These are phyloP conservation scores for Aspergillus latus DNA, from an alignment of 2,329 filamentous ascomycete species.

Conservation along the genomic window DNA sequence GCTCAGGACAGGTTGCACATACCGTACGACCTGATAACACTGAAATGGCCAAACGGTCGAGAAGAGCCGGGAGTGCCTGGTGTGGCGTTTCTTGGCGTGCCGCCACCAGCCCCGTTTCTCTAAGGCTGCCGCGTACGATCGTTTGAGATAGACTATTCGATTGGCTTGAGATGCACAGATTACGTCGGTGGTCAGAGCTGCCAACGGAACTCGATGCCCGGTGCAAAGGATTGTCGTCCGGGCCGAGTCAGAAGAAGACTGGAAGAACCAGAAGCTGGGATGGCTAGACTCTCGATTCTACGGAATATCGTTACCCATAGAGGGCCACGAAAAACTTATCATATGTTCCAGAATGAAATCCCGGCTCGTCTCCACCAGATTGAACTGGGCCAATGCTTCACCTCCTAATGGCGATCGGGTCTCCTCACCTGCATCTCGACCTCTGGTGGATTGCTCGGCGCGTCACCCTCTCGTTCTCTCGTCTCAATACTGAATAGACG, in stretches of 20 bases:
- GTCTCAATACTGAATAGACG: background rate
- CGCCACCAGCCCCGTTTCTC: slow-evolving; percentile 11
- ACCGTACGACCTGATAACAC: background rate
- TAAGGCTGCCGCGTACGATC: background rate
- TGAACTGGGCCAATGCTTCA: slow-evolving; percentile 7
- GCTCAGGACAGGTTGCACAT: background rate
- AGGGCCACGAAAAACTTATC: background rate
- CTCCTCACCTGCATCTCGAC: slow-evolving; percentile 3
- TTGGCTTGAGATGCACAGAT: slow-evolving; percentile 8
- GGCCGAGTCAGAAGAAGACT: background rate
- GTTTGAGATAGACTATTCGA: background rate
- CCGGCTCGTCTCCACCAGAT: background rate
- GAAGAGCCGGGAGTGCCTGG: slow-evolving; percentile 17
- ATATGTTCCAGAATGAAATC: slow-evolving; percentile 6
- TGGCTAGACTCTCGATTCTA: background rate
- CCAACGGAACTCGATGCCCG: slow-evolving; percentile 2
- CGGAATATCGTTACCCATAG: background rate
- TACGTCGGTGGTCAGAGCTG: background rate
- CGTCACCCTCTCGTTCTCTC: background rate
- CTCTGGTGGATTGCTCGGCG: background rate
- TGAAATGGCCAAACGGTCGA: background rate
- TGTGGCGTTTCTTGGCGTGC: slow-evolving; percentile 23
- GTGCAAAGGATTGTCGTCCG: background rate
- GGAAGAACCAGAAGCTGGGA: background rate
- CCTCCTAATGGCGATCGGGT: slow-evolving; percentile 1